Percentiles rank a stretch among this genome's conserved stretches.
Evolutionary conservation across 768 basidiomycete species (phyloP).

Genomic region (Boletus rufocinnamomeus): DNA sequence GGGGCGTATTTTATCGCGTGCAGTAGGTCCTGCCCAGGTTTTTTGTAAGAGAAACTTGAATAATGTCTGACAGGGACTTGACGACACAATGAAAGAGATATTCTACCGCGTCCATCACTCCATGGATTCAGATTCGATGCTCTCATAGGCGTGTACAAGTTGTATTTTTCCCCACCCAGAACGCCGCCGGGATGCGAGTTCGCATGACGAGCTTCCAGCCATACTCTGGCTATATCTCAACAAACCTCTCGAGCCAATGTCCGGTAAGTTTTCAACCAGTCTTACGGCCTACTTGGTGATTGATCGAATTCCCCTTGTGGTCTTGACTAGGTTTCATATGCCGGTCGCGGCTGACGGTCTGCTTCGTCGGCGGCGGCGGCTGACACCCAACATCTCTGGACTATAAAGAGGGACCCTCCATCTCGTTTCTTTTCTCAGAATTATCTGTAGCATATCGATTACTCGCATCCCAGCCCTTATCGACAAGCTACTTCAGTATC

Average conservation of each 20-base stretch:
- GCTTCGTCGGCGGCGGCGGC: conserved; percentile 6
- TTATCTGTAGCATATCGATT: conserved; percentile 4
- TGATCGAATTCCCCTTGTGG: background rate
- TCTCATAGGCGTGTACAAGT: background rate
- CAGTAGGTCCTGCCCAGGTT: background rate
- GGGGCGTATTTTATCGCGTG: background rate
- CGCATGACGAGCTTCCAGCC: background rate
- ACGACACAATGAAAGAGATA: background rate
- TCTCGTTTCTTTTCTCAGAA: background rate
- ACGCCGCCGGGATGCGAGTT: background rate
- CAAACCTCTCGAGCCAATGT: background rate
- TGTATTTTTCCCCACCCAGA: background rate
- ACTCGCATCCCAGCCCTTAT: background rate
- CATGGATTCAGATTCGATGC: background rate
- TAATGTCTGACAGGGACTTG: background rate
- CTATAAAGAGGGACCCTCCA: conserved; percentile 12
- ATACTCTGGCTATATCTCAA: background rate
- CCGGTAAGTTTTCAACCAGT: conserved; percentile 8
- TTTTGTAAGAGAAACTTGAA: background rate
- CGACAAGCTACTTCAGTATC: conserved; percentile 2
- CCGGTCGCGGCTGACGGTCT: conserved; percentile 18
- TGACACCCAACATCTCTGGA: conserved; percentile 1
- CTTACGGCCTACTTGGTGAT: background rate
- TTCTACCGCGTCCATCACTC: background rate
- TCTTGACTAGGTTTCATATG: background rate